Conservation (phyloP, 208 protist genomes). For the Naegleria fowleri region DNA sequence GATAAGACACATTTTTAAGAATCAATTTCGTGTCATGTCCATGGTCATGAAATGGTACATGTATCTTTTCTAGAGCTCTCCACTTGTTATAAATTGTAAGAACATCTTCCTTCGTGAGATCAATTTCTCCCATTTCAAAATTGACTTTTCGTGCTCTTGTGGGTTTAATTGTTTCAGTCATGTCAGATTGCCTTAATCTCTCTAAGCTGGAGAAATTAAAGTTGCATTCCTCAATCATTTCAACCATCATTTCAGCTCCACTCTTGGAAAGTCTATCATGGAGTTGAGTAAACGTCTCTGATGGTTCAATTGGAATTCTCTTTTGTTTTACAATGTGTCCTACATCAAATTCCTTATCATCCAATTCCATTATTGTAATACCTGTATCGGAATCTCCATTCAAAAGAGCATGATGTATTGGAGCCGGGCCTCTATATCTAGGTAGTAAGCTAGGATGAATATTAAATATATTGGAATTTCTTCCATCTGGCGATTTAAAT, state of each 20-base stretch:
- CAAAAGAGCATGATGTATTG: constrained; percentile 71
- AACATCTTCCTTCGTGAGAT: neutral
- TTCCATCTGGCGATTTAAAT: constrained; percentile 25
- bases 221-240: neutral
- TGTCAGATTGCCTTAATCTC: neutral
- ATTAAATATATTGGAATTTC: constrained; percentile 51
- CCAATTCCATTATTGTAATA: constrained; percentile 27
- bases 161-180: neutral
- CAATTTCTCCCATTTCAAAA: neutral
- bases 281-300: neutral
- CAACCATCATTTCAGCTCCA: neutral
- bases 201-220: neutral
- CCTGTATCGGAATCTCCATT: constrained; percentile 51
- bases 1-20: neutral
- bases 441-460: constrained; percentile 76
- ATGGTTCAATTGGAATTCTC: neutral
- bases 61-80: neutral
- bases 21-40: neutral
- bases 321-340: constrained; percentile 12
- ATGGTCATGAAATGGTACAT: neutral
- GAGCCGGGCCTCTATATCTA: constrained; percentile 70
- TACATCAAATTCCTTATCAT: neutral
- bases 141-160: neutral
- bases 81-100: constrained; percentile 8
- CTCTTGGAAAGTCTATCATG: neutral